Evolutionary conservation across 345 rosid species (phyloP).

Genomic region (Erysimum cheiranthoides): DNA sequence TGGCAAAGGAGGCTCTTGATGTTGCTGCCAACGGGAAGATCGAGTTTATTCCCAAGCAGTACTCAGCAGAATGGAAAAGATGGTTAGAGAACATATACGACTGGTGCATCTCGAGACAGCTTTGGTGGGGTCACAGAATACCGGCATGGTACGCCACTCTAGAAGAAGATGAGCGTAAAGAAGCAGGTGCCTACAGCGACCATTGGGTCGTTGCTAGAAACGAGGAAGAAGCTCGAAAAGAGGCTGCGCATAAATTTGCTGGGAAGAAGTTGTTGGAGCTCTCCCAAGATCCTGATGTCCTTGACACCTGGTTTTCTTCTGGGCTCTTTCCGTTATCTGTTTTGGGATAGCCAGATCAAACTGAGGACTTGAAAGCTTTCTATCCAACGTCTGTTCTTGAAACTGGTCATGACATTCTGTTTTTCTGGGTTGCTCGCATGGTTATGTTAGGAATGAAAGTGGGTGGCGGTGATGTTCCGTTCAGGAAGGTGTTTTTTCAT

Average conservation of each 20-base stretch:
- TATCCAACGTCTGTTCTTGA: slow-evolving; percentile 75
- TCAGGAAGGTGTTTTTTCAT: slow-evolving; percentile 57
- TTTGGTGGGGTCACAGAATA: slow-evolving; percentile 94
- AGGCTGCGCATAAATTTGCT: slow-evolving; percentile 34
- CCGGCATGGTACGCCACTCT: slow-evolving; percentile 87
- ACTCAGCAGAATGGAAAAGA: slow-evolving; percentile 87
- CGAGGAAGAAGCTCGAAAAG: slow-evolving; percentile 59
- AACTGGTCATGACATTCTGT: slow-evolving; percentile 43
- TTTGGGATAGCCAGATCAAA: slow-evolving; percentile 89
- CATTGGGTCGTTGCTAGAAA: slow-evolving; percentile 78
- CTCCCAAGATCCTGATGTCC: slow-evolving; percentile 85
- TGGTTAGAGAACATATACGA: slow-evolving; percentile 92
- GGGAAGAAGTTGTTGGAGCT: slow-evolving; percentile 65
- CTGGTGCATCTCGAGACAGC: slow-evolving; percentile 93
- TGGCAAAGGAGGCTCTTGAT: slow-evolving; percentile 78
- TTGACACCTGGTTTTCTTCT: slow-evolving; percentile 92
- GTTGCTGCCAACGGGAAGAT: slow-evolving; percentile 62
- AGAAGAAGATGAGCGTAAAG: slow-evolving; percentile 68
- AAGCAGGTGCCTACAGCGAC: slow-evolving; percentile 69
- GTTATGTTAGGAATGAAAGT: slow-evolving; percentile 72
- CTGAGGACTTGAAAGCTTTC: slow-evolving; percentile 68
- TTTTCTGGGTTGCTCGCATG: slow-evolving; percentile 96
- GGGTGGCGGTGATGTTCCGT: slow-evolving; percentile 66
- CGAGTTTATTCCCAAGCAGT: slow-evolving; percentile 77
- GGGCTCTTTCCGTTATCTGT: slow-evolving; percentile 76